Conservation (phyloP, 306 rosid species). For the Mimosa pudica region DNA sequence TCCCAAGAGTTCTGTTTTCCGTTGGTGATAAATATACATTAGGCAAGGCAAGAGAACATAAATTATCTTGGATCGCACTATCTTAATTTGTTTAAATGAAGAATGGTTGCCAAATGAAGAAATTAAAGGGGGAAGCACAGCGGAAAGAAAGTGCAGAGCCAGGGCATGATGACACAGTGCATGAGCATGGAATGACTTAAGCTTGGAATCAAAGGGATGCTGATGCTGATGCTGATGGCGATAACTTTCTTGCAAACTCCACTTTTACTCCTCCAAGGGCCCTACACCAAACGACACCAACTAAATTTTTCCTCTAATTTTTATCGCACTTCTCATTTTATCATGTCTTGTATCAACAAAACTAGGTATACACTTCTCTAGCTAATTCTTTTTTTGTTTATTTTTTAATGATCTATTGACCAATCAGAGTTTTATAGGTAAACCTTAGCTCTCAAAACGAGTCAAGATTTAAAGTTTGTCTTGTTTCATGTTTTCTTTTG, state of each 20-base stretch:
- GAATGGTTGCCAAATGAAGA: slow-evolving; percentile 44
- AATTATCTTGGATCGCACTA: slow-evolving; percentile 14
- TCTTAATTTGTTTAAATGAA: slow-evolving; percentile 20
- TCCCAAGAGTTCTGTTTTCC: neutral
- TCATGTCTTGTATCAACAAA: slow-evolving; percentile 39
- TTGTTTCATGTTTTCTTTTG: slow-evolving; percentile 36
- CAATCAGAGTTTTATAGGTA: slow-evolving; percentile 40
- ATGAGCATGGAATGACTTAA: slow-evolving; percentile 66
- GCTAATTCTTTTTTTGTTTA: neutral
- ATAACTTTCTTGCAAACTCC: slow-evolving; percentile 57
- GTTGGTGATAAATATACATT: neutral
- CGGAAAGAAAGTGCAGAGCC: neutral
- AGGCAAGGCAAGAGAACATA: slow-evolving; percentile 29
- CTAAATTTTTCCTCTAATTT: slow-evolving; percentile 35
- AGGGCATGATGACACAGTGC: neutral
- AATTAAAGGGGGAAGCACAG: slow-evolving; percentile 12
- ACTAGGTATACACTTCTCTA: slow-evolving; percentile 32
- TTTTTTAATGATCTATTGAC: slow-evolving; percentile 12
- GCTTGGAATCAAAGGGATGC: slow-evolving; percentile 60
- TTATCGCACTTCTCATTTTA: slow-evolving; percentile 31
- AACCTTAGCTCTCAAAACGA: slow-evolving; percentile 48
- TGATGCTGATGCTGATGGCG: slow-evolving; percentile 51
- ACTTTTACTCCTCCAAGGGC: slow-evolving; percentile 10
- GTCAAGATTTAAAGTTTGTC: slow-evolving; percentile 50
- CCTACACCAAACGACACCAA: slow-evolving; percentile 13